phyloP scores from a whole-genome alignment of 768 basidiomycete genomes.

The Podaxis rugospora region DNA sequence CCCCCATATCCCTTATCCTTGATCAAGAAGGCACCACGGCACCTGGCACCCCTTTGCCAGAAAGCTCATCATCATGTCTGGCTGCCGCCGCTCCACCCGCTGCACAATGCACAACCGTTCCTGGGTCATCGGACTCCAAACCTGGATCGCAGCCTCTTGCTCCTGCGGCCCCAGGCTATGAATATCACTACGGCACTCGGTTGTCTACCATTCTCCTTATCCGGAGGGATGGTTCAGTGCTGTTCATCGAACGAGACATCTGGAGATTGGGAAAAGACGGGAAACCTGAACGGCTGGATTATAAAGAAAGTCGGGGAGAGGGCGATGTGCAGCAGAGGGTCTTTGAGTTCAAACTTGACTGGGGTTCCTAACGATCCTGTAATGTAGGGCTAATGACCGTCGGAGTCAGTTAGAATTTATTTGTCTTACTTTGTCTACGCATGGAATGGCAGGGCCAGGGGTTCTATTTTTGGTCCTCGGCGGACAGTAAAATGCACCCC shows the following conservation, averaged over 20 bases:
- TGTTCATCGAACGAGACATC: slow-evolving; percentile 71
- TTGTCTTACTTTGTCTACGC: not conserved
- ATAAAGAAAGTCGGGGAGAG: slow-evolving; percentile 1
- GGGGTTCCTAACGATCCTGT: not conserved
- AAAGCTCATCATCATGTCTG: not conserved
- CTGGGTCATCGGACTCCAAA: slow-evolving; percentile 10
- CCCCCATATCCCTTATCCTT: slow-evolving; percentile 40
- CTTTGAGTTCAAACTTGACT: slow-evolving; percentile 44
- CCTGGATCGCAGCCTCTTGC: slow-evolving; percentile 10
- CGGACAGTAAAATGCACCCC: not conserved
- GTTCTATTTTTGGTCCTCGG: not conserved
- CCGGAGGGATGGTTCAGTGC: slow-evolving; percentile 49
- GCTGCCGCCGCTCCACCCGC: not conserved
- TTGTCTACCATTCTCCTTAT: slow-evolving; percentile 70
- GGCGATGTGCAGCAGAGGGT: slow-evolving; percentile 34
- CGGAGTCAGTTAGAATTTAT: not conserved
- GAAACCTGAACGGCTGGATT: slow-evolving; percentile 18
- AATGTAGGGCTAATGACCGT: not conserved
- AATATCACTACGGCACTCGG: slow-evolving; percentile 58
- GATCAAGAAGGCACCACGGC: slow-evolving; percentile 11
- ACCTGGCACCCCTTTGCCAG: not conserved
- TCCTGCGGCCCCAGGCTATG: slow-evolving; percentile 14
- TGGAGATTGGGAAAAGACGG: slow-evolving; percentile 47
- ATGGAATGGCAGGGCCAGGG: not conserved
- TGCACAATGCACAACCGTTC: not conserved